Percentiles rank a stretch among this genome's conserved stretches.
Evolutionary conservation across 352 stramenopile species (phyloP).

Genomic region (Blastocystis sp.): DNA sequence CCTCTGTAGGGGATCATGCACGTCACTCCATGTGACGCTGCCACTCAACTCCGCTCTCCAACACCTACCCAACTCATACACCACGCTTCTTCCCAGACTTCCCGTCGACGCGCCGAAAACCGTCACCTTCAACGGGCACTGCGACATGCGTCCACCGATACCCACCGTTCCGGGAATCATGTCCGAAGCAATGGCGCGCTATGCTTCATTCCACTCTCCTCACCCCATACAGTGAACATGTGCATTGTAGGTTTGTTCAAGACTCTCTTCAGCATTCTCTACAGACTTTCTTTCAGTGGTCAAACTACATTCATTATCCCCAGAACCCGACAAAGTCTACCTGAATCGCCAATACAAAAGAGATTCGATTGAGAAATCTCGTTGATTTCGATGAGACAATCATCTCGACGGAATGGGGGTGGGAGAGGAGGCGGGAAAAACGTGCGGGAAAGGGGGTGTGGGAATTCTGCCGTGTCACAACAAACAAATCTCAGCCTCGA

Average conservation of each 20-base stretch:
- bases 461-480: no score
- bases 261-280: background rate
- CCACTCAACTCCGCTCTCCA: no score
- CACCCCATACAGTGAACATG: background rate
- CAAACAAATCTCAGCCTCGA: no score
- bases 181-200: background rate
- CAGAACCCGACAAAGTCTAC: no score
- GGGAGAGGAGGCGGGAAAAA: no score
- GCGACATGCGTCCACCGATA: background rate
- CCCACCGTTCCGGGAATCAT: background rate
- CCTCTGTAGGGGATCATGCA: constrained; percentile 73
- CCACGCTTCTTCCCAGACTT: background rate
- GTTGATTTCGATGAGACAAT: no score
- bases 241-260: background rate
- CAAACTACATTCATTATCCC: no score
- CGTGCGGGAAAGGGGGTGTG: no score
- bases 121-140: background rate
- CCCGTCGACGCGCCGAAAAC: background rate
- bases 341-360: no score
- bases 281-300: no score
- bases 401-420: no score
- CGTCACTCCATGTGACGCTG: background rate
- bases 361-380: no score
- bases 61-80: background rate
- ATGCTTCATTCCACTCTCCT: background rate